Percentiles rank a stretch among this genome's conserved stretches.
Conservation (phyloP, 139 green algal species). For the Ostreobium quekettii region DNA sequence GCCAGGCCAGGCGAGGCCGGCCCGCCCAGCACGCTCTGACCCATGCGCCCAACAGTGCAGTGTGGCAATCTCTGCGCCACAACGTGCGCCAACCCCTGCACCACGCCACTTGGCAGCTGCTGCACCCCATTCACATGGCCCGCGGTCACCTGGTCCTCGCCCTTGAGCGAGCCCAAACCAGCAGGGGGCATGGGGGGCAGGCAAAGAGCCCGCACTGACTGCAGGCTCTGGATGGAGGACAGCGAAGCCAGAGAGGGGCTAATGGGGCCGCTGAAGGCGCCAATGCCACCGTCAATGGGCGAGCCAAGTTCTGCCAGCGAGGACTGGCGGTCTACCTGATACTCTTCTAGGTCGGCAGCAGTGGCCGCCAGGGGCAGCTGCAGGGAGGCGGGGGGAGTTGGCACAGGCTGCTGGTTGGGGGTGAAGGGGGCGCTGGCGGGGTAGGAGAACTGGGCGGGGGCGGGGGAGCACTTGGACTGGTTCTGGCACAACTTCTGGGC, state of each 20-base stretch:
- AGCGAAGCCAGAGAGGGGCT: background rate
- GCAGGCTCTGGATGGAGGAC: background rate
- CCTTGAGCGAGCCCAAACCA: background rate
- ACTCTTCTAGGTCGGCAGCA: background rate
- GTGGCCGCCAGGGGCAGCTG: background rate
- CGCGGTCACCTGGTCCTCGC: conserved; percentile 16
- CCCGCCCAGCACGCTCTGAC: too few species aligned
- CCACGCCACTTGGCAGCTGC: conserved; percentile 7
- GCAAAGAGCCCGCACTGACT: background rate
- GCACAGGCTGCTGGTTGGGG: background rate
- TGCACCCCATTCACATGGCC: conserved; percentile 4
- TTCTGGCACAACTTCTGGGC: conserved; percentile 53
- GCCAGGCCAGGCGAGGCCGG: too few species aligned
- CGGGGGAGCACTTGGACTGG: background rate
- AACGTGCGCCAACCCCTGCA: conserved; percentile 18
- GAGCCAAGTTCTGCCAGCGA: background rate
- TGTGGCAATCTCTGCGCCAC: background rate
- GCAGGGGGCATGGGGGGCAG: background rate
- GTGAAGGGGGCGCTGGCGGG: too few species aligned
- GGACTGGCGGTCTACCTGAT: background rate
- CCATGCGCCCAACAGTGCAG: background rate
- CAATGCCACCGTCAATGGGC: background rate
- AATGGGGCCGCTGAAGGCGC: background rate
- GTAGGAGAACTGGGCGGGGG: too few species aligned
- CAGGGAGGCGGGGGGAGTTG: background rate